Evolutionary conservation across 805 yeast species (phyloP).

Genomic region (Lachancea nothofagi): DNA sequence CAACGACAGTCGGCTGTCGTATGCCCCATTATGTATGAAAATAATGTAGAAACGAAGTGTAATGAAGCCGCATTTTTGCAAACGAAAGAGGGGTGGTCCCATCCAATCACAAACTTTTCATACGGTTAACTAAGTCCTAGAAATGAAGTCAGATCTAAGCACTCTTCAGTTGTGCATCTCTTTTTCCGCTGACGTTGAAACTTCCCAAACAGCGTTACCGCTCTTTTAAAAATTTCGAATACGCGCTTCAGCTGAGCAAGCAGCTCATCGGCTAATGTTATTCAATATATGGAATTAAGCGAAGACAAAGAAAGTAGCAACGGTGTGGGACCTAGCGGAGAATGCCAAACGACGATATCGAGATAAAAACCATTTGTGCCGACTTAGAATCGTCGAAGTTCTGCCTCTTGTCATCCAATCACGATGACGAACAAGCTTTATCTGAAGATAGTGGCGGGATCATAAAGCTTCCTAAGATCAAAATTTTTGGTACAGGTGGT

Average conservation of each 20-base stretch:
- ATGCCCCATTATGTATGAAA: too few species aligned
- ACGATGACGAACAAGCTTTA: constrained; percentile 1
- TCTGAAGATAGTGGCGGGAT: not conserved
- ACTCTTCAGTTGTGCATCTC: too few species aligned
- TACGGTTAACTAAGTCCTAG: too few species aligned
- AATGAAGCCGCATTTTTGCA: too few species aligned
- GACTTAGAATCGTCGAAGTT: constrained; percentile 32
- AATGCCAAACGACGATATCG: constrained; percentile 29
- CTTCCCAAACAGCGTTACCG: not conserved
- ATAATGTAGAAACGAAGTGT: too few species aligned
- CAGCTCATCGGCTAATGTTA: too few species aligned
- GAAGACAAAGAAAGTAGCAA: not conserved
- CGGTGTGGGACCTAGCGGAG: not conserved
- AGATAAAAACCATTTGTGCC: constrained; percentile 31
- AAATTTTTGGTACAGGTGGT: constrained; percentile 54
- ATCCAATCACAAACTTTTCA: too few species aligned
- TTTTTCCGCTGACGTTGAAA: too few species aligned
- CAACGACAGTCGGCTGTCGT: too few species aligned
- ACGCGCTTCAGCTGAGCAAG: constrained; percentile 2
- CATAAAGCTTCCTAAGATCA: constrained; percentile 33
- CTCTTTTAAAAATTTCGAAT: not conserved
- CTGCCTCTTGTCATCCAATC: constrained; percentile 17
- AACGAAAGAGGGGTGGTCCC: too few species aligned
- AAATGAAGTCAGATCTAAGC: too few species aligned
- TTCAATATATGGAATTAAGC: not conserved